Conservation (phyloP, 164 flowering plant genomes). For the grape (Vitis vinifera) region ASM3070453v1 NC_081805.1:9191001-9191500, state of each 20-base stretch:
- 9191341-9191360: slow-evolving; percentile 51
- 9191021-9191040: slow-evolving; percentile 64
- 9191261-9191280: too few species aligned
- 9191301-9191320: slow-evolving; percentile 35
- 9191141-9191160: too few species aligned
- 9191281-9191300: not conserved
- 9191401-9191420: slow-evolving; percentile 53
- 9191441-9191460: slow-evolving; percentile 47
- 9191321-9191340: slow-evolving; percentile 72
- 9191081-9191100: slow-evolving; percentile 34
- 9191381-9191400: slow-evolving; percentile 65
- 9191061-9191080: slow-evolving; percentile 49
- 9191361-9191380: slow-evolving; percentile 62
- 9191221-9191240: slow-evolving; percentile 54
- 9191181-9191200: slow-evolving; percentile 70
- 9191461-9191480: too few species aligned
- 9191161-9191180: slow-evolving; percentile 58
- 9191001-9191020: not conserved
- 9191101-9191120: not conserved
- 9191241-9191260: too few species aligned
- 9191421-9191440: slow-evolving; percentile 53
- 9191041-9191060: slow-evolving; percentile 42
- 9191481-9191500: too few species aligned
- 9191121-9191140: not conserved
- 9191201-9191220: slow-evolving; percentile 72